phyloP scores from a whole-genome alignment of 306 rosid genomes.

The Rubus idaeus region DNA sequence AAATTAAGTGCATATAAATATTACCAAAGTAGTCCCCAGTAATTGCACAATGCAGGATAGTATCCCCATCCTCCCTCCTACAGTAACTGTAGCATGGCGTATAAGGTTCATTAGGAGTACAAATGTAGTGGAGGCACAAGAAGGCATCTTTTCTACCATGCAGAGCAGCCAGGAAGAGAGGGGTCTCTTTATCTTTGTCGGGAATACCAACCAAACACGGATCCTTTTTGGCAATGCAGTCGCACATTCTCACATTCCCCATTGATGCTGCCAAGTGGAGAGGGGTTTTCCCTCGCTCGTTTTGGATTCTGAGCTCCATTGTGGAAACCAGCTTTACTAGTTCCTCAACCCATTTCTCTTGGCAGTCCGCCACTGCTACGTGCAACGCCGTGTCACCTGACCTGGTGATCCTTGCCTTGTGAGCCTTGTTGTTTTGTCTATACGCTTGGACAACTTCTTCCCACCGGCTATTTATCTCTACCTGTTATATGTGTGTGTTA shows the following conservation, averaged over 20 bases:
- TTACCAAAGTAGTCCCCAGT: slow-evolving; percentile 32
- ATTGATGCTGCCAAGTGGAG: slow-evolving; percentile 49
- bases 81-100: slow-evolving; percentile 15
- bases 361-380: slow-evolving; percentile 37
- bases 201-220: slow-evolving; percentile 2
- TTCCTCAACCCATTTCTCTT: slow-evolving; percentile 16
- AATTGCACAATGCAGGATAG: slow-evolving; percentile 55
- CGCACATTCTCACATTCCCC: slow-evolving; percentile 35
- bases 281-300: slow-evolving; percentile 45
- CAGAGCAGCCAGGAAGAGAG: slow-evolving; percentile 50
- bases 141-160: slow-evolving; percentile 46
- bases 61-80: slow-evolving; percentile 43
- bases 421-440: not conserved
- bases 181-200: slow-evolving; percentile 50
- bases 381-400: slow-evolving; percentile 47
- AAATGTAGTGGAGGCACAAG: slow-evolving; percentile 28
- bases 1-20: not conserved
- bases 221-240: not conserved
- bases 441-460: not conserved
- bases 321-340: not conserved
- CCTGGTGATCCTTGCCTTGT: slow-evolving; percentile 11
- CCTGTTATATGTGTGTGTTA: not conserved
- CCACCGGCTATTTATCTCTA: slow-evolving; percentile 35
- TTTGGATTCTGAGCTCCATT: not conserved
- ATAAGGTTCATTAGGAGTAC: too few species aligned